Evolutionary conservation across 768 basidiomycete genomes (phyloP).

Genomic region (Coprinellus micaceus): DNA sequence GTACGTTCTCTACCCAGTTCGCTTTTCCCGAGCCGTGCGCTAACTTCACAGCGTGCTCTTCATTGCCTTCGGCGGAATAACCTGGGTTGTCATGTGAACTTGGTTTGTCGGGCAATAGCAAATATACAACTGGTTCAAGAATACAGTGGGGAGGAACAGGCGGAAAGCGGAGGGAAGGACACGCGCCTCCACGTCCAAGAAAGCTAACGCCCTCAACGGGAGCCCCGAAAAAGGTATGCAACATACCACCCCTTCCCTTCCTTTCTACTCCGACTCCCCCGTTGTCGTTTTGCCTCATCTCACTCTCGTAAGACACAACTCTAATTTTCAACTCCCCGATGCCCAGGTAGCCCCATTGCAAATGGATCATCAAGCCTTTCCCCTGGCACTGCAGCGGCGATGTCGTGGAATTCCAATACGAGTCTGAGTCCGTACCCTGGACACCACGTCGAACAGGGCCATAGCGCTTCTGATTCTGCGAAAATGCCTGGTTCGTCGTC

Average conservation of each 20-base stretch:
- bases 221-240: conserved; percentile 44
- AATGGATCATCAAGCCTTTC: too few species aligned
- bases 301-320: too few species aligned
- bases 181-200: conserved; percentile 41
- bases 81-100: too few species aligned
- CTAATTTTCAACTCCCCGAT: too few species aligned
- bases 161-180: conserved; percentile 55
- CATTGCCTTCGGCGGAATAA: neutral
- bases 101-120: conserved; percentile 37
- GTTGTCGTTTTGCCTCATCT: too few species aligned
- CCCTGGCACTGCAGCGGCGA: too few species aligned
- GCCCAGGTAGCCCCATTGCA: too few species aligned
- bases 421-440: too few species aligned
- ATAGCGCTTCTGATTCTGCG: too few species aligned
- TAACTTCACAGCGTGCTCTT: neutral
- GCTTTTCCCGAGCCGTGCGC: neutral
- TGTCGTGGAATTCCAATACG: too few species aligned
- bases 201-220: conserved; percentile 23
- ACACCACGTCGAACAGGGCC: too few species aligned
- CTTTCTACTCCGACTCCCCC: neutral
- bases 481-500: too few species aligned
- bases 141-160: conserved; percentile 59
- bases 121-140: conserved; percentile 76
- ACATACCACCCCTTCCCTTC: neutral
- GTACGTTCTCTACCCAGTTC: conserved; percentile 25